These are phyloP conservation scores for Neoconidiobolus thromboides DNA, from an alignment of 371 early-diverging fungal genomes.

Conservation along the genomic window DNA sequence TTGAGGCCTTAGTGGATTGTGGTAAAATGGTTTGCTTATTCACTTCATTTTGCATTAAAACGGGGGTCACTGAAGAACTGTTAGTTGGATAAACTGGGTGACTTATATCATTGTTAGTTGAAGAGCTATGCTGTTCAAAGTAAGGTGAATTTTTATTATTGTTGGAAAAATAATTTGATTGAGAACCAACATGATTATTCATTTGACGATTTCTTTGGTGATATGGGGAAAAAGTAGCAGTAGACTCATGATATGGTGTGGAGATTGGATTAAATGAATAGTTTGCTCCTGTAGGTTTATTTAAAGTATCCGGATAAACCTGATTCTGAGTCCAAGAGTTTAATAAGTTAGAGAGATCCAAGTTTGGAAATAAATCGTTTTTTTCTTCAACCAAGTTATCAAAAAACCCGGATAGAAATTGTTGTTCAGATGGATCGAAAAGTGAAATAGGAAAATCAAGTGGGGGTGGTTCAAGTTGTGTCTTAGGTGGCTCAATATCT, in stretches of 20 bases:
- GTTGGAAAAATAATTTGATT: background rate
- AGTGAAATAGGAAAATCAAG: background rate
- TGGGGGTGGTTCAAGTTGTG: conserved; percentile 1
- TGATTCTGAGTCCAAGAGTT: background rate
- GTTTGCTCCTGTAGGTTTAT: too few species aligned
- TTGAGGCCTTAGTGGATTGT: too few species aligned
- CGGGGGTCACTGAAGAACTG: background rate
- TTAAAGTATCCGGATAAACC: background rate
- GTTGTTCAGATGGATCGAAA: background rate
- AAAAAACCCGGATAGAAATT: conserved; percentile 4
- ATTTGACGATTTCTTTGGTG: background rate
- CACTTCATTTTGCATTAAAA: too few species aligned
- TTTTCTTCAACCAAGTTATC: conserved; percentile 6
- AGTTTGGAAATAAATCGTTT: background rate
- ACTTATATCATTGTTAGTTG: background rate
- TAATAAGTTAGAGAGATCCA: conserved; percentile 1
- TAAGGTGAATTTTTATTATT: background rate
- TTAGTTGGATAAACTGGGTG: background rate
- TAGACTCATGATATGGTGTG: background rate
- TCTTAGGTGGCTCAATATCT: background rate
- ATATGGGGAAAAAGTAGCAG: background rate
- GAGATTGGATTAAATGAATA: background rate
- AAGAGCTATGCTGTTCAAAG: background rate
- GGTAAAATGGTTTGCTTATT: too few species aligned
- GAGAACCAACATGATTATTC: background rate